Conservation (phyloP, 2,329 filamentous ascomycete species). For the Tolypocladium album region DNA sequence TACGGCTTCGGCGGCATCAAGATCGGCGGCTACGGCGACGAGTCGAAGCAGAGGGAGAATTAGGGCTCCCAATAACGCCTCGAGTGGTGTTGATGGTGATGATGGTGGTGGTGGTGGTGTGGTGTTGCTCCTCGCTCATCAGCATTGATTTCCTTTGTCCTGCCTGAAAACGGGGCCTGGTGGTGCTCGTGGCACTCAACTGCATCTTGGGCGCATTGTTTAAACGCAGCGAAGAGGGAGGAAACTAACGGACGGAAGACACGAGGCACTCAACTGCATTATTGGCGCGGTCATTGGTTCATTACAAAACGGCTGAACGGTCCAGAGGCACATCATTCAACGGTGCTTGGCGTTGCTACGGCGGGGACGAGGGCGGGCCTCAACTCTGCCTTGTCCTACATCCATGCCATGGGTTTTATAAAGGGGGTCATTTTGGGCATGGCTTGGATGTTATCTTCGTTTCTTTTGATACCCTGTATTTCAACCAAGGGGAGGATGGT, state of each 20-base stretch:
- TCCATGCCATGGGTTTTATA: background rate
- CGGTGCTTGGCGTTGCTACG: constrained; percentile 11
- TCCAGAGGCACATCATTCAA: constrained; percentile 11
- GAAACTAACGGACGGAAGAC: background rate
- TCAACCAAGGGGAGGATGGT: constrained; percentile 16
- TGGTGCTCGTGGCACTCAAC: background rate
- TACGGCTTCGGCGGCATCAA: constrained; percentile 42
- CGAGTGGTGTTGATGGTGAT: too few species aligned
- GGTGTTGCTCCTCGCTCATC: background rate
- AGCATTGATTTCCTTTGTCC: background rate
- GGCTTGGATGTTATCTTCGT: constrained; percentile 3
- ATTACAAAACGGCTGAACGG: background rate
- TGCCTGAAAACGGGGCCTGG: background rate
- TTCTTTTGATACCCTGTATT: constrained; percentile 21
- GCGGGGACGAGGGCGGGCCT: constrained; percentile 13
- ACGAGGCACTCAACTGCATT: constrained; percentile 22
- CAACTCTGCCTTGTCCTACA: constrained; percentile 18
- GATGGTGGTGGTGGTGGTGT: too few species aligned
- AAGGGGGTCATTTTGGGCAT: constrained; percentile 1
- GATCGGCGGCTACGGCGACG: constrained; percentile 47
- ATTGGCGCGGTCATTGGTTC: constrained; percentile 10
- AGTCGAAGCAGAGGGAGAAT: constrained; percentile 28
- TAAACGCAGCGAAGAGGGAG: background rate
- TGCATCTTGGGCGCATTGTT: constrained; percentile 3
- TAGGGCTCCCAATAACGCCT: constrained; percentile 7